Evolutionary conservation across 345 rosid genomes (phyloP).

Genomic region (Brassica carinata): DNA sequence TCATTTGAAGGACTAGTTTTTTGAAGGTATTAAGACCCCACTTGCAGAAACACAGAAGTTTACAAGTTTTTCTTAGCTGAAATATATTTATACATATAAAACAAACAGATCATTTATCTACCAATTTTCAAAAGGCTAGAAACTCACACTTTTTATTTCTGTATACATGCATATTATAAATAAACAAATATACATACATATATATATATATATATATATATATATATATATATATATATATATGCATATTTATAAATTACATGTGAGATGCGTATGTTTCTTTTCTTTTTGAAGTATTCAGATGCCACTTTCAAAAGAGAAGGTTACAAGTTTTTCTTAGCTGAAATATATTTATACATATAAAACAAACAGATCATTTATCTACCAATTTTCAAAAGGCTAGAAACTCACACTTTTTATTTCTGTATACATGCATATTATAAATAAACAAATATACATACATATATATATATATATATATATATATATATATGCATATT

Average conservation of each 20-base stretch:
- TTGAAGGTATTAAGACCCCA: constrained; percentile 32
- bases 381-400: constrained; percentile 43
- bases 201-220: too few species aligned
- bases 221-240: too few species aligned
- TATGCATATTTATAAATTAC: too few species aligned
- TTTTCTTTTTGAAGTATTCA: too few species aligned
- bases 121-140: constrained; percentile 38
- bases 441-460: too few species aligned
- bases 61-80: constrained; percentile 29
- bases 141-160: constrained; percentile 25
- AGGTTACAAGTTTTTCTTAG: constrained; percentile 9
- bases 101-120: constrained; percentile 41
- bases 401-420: constrained; percentile 25
- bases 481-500: too few species aligned
- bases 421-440: constrained; percentile 29
- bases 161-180: constrained; percentile 16
- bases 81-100: constrained; percentile 45
- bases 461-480: too few species aligned
- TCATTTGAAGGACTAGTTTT: constrained; percentile 34
- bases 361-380: constrained; percentile 36
- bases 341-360: constrained; percentile 43
- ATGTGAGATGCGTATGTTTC: too few species aligned
- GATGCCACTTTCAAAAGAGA: too few species aligned
- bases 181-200: too few species aligned
- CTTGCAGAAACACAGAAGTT: constrained; percentile 55